A percentile compares a stretch with the other conserved stretches of the same genome.
phyloP scores from a whole-genome alignment of 345 rosid species.

The Lepidium didymum region DNA sequence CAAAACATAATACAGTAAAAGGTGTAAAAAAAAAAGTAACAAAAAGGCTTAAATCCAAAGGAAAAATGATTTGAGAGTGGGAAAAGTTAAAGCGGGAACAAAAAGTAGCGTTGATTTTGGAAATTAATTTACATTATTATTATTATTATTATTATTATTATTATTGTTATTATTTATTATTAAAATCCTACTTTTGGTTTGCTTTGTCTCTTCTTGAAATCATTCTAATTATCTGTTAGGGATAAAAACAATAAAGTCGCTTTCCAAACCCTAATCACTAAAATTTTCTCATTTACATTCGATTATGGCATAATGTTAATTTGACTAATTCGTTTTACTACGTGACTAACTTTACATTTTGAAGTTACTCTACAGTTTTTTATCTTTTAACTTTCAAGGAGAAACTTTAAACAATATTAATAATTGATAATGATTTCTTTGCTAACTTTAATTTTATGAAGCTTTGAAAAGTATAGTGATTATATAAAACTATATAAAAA shows the following conservation, averaged over 20 bases:
- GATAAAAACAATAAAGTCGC: not conserved
- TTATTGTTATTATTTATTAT: too few relatives aligned
- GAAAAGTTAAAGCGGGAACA: conserved; percentile 25
- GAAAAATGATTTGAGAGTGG: conserved; percentile 26
- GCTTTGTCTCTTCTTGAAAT: conserved; percentile 16
- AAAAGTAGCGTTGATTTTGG: conserved; percentile 16
- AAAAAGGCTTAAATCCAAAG: conserved; percentile 16
- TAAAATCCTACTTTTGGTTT: not conserved
- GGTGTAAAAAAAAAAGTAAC: not conserved
- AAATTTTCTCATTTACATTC: not conserved
- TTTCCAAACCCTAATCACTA: not conserved
- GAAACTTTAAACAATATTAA: too few relatives aligned
- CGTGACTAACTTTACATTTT: too few relatives aligned
- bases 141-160: too few relatives aligned
- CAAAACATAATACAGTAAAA: not conserved
- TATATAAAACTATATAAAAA: too few relatives aligned
- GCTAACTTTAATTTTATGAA: too few relatives aligned
- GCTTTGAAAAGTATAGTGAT: too few relatives aligned
- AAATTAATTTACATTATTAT: not conserved
- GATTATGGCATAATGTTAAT: too few relatives aligned
- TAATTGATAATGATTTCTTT: too few relatives aligned
- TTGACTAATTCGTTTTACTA: too few relatives aligned
- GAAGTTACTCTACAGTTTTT: too few relatives aligned
- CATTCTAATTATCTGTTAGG: not conserved
- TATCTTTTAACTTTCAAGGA: too few relatives aligned